Conservation (phyloP, 1,284 basidiomycete genomes). For the Boletellus dicymbophilus region DNA sequence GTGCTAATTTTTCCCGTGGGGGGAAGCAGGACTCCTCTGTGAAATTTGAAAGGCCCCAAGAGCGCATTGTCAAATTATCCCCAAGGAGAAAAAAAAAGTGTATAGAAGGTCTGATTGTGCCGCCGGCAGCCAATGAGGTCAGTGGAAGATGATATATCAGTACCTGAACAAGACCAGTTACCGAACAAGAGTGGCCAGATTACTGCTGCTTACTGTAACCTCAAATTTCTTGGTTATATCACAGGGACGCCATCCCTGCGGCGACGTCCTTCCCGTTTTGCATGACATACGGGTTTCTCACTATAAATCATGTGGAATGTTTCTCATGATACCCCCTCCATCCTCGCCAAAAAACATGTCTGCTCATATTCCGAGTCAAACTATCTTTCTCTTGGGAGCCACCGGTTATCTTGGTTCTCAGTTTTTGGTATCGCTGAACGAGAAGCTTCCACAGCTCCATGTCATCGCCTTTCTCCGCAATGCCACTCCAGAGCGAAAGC, state of each 20-base stretch:
- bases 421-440: conserved; percentile 35
- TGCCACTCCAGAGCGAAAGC: conserved; percentile 30
- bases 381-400: conserved; percentile 44
- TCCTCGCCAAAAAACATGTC: conserved; percentile 10
- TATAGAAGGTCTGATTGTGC: no score
- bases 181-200: no score
- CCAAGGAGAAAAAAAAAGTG: no score
- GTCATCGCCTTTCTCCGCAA: conserved; percentile 39
- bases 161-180: conserved; percentile 1
- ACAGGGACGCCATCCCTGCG: conserved; percentile 5
- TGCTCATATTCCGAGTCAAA: conserved; percentile 7
- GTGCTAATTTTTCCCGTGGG: no score
- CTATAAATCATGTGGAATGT: conserved; percentile 3
- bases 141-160: background rate
- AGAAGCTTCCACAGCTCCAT: conserved; percentile 31
- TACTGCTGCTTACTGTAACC: no score
- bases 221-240: no score
- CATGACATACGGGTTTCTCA: background rate
- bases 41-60: no score
- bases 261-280: conserved; percentile 3
- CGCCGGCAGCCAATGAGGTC: conserved; percentile 4
- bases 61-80: no score
- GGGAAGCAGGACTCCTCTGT: no score
- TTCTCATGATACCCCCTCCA: background rate
- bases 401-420: conserved; percentile 46